These are phyloP conservation scores for Breviolum minutum DNA, from an alignment of 73 alveolate species.

Conservation along the genomic window DNA sequence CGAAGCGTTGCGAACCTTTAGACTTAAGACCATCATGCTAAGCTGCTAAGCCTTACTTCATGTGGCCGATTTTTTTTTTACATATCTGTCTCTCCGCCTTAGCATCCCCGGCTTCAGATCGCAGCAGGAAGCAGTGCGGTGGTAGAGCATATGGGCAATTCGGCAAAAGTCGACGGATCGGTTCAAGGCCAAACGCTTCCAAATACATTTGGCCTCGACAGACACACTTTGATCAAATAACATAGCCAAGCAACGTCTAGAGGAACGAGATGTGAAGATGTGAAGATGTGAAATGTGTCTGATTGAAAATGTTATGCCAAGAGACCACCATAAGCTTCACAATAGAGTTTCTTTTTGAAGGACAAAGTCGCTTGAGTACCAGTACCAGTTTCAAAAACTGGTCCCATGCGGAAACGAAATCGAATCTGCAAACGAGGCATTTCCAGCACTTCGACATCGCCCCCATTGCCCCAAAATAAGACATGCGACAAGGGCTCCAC, in stretches of 20 bases:
- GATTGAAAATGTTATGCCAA: background rate
- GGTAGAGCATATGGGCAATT: constrained; percentile 72
- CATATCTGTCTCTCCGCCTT: background rate
- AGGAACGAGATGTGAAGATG: background rate
- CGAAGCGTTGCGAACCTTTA: too few species aligned
- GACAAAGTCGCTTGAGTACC: background rate
- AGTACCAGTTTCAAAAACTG: background rate
- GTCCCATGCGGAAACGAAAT: constrained; percentile 55
- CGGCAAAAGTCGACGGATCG: constrained; percentile 57
- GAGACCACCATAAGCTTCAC: constrained; percentile 77
- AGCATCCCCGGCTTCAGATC: constrained; percentile 79
- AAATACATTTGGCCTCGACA: constrained; percentile 24
- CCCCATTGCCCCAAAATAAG: constrained; percentile 10
- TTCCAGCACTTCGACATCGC: constrained; percentile 15
- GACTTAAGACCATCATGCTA: too few species aligned
- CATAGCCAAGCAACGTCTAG: background rate
- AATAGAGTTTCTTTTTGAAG: constrained; percentile 23
- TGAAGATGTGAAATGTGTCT: background rate
- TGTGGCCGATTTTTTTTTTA: too few species aligned
- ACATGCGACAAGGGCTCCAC: constrained; percentile 68
- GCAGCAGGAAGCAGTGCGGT: constrained; percentile 62
- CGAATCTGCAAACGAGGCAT: constrained; percentile 91
- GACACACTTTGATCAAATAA: background rate
- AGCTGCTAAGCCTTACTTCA: too few species aligned
- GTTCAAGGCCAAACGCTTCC: constrained; percentile 22